These are phyloP conservation scores for Magnaporthales sp. DNA, from an alignment of 2,329 filamentous ascomycete species.

Conservation along the genomic window DNA sequence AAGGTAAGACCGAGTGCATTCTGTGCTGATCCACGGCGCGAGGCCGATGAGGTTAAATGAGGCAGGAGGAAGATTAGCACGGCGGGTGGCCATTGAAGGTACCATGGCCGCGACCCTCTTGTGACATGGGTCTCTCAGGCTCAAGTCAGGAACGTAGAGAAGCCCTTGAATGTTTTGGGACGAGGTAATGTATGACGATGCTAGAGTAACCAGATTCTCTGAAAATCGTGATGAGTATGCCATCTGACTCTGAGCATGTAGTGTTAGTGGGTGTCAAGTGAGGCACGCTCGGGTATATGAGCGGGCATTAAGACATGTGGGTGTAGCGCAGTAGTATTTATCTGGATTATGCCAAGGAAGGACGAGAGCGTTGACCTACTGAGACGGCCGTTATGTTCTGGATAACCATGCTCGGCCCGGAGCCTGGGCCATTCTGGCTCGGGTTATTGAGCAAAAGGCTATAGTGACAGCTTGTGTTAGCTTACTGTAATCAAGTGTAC, in stretches of 20 bases:
- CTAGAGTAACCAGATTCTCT: conserved; percentile 66
- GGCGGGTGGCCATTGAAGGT: conserved; percentile 66
- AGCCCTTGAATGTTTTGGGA: conserved; percentile 62
- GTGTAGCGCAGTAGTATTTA: conserved; percentile 4
- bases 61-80: conserved; percentile 55
- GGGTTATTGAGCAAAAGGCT: conserved; percentile 55
- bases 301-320: no score
- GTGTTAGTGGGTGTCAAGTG: not conserved
- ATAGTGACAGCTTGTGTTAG: not conserved
- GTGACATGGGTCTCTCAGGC: conserved; percentile 49
- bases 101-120: conserved; percentile 56
- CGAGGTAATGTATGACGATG: conserved; percentile 51
- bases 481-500: no score
- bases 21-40: conserved; percentile 72
- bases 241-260: conserved; percentile 28
- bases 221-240: conserved; percentile 42
- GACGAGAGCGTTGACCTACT: conserved; percentile 27
- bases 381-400: conserved; percentile 48
- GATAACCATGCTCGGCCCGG: conserved; percentile 43
- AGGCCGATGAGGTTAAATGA: conserved; percentile 72
- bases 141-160: conserved; percentile 73
- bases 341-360: not conserved
- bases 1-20: conserved; percentile 69
- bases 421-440: conserved; percentile 39
- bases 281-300: no score